Conservation (phyloP, 208 protist genomes). For the Leishmania aethiopica region DNA sequence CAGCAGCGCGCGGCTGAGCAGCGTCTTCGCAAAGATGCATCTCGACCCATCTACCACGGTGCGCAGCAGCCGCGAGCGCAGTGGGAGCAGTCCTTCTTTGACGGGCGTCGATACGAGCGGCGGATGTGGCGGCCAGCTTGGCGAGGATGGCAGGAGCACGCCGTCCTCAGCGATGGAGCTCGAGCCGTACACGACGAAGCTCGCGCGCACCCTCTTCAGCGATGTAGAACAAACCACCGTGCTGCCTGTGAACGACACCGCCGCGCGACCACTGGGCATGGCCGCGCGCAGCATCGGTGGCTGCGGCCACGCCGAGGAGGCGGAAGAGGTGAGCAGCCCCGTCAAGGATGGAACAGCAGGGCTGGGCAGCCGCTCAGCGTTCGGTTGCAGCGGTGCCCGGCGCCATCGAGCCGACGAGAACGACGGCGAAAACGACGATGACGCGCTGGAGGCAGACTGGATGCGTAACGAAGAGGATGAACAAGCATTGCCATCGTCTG, state of each 20-base stretch:
- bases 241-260: conserved; percentile 47
- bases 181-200: conserved; percentile 82
- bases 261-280: conserved; percentile 14
- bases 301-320: conserved; percentile 12
- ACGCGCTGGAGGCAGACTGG: background rate
- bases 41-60: conserved; percentile 26
- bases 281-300: background rate
- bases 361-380: background rate
- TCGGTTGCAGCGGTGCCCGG: no score
- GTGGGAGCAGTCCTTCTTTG: conserved; percentile 11
- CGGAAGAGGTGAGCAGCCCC: background rate
- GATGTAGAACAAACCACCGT: conserved; percentile 69
- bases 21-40: conserved; percentile 46
- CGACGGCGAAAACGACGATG: conserved; percentile 1
- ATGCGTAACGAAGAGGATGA: conserved; percentile 8
- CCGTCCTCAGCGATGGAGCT: conserved; percentile 32
- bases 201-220: conserved; percentile 76
- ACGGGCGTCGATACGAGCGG: background rate
- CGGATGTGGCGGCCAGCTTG: background rate
- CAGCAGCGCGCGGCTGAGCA: conserved; percentile 24
- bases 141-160: background rate
- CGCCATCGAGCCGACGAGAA: background rate
- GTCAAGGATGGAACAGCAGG: background rate
- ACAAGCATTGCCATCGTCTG: background rate
- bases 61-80: conserved; percentile 19